These are phyloP conservation scores for Suillus weaverae DNA, from an alignment of 768 basidiomycete species.

Conservation along the genomic window DNA sequence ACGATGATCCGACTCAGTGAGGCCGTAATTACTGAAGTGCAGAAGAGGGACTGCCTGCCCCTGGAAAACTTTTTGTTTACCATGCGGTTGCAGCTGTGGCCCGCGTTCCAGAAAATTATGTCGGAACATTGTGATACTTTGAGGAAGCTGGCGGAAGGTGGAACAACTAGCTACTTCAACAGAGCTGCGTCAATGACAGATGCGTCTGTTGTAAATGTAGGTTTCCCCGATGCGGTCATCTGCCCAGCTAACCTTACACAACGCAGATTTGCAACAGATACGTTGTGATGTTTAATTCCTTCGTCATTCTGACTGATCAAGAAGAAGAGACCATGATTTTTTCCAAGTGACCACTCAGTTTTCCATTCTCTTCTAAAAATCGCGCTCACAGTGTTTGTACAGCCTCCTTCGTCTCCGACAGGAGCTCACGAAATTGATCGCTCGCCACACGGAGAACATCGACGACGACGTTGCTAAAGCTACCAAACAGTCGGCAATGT, in stretches of 20 bases:
- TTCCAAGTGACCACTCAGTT: slow-evolving; percentile 60
- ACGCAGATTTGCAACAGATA: slow-evolving; percentile 74
- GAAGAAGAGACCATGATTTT: slow-evolving; percentile 97
- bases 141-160: slow-evolving; percentile 79
- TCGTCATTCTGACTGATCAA: slow-evolving; percentile 77
- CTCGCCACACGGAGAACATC: slow-evolving; percentile 68
- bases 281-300: slow-evolving; percentile 75
- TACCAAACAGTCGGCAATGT: slow-evolving; percentile 70
- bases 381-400: slow-evolving; percentile 3
- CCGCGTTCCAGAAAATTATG: slow-evolving; percentile 88
- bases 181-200: slow-evolving; percentile 68
- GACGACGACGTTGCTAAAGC: slow-evolving; percentile 60
- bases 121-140: slow-evolving; percentile 79
- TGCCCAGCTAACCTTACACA: background rate
- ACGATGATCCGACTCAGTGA: slow-evolving; percentile 93
- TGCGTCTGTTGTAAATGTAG: slow-evolving; percentile 58
- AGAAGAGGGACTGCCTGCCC: slow-evolving; percentile 75
- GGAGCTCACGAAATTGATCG: slow-evolving; percentile 77
- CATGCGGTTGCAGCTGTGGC: slow-evolving; percentile 88
- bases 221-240: slow-evolving; percentile 18
- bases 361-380: background rate
- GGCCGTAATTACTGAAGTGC: slow-evolving; percentile 70
- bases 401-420: slow-evolving; percentile 85
- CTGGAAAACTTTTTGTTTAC: slow-evolving; percentile 80
- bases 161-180: slow-evolving; percentile 60